Conservation (phyloP, 208 protist species). For the Angomonas deanei region DNA sequence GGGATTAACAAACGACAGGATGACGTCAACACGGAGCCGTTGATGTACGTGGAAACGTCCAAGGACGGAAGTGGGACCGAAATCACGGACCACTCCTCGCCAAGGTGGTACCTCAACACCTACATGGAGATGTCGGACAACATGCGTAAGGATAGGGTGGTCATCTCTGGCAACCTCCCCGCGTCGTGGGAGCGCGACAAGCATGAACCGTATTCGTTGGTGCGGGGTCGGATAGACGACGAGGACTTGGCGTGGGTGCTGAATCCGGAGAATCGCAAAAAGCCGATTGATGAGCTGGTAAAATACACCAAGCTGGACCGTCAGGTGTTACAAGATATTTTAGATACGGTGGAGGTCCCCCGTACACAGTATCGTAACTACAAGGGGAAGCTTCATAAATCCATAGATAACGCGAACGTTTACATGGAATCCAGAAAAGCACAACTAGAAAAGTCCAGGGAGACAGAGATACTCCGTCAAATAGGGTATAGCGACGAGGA, state of each 20-base stretch:
- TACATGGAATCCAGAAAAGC: constrained; percentile 64
- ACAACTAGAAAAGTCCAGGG: constrained; percentile 74
- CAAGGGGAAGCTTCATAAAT: constrained; percentile 82
- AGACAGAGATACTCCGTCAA: constrained; percentile 60
- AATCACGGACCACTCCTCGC: constrained; percentile 70
- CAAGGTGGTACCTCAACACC: constrained; percentile 82
- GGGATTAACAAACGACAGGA: constrained; percentile 79
- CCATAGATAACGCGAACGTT: constrained; percentile 77
- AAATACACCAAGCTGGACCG: constrained; percentile 64
- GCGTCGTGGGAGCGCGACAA: constrained; percentile 80
- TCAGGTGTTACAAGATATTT: constrained; percentile 69
- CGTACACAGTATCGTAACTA: constrained; percentile 83
- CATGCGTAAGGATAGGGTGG: constrained; percentile 50
- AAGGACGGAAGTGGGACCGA: constrained; percentile 73
- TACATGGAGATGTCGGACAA: constrained; percentile 86
- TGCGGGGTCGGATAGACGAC: constrained; percentile 77
- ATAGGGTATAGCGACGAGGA: constrained; percentile 82
- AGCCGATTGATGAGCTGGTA: constrained; percentile 48
- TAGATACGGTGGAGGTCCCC: constrained; percentile 79
- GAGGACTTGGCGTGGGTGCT: constrained; percentile 80
- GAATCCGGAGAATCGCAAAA: constrained; percentile 51
- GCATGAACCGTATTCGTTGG: constrained; percentile 78
- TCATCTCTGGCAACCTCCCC: constrained; percentile 75
- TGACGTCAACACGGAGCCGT: constrained; percentile 80
- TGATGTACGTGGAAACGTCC: constrained; percentile 86